Conservation (phyloP, 202 grass and related monocot genomes). For the Panicum virgatum region DNA sequence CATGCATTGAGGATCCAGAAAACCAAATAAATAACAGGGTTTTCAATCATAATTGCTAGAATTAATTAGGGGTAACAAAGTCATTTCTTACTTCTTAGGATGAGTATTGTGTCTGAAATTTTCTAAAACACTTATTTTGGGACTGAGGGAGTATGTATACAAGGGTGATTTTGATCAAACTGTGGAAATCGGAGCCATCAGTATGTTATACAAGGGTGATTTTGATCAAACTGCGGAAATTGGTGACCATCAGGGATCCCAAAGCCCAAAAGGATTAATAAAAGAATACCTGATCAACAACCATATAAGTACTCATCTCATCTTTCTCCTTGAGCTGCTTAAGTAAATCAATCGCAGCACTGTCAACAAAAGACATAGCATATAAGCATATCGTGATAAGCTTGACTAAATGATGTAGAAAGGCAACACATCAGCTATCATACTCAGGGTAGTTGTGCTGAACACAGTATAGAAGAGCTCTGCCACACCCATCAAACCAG, state of each 20-base stretch:
- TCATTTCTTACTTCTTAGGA: too few species aligned
- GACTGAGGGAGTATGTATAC: too few species aligned
- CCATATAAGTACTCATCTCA: conserved; percentile 57
- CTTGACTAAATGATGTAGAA: conserved; percentile 41
- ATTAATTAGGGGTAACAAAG: too few species aligned
- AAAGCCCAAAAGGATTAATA: background rate
- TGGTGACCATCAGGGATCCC: conserved; percentile 1
- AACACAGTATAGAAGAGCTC: conserved; percentile 76
- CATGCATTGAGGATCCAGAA: too few species aligned
- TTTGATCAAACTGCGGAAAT: conserved; percentile 37
- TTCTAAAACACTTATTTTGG: too few species aligned
- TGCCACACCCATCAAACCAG: conserved; percentile 80
- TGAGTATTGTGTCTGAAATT: too few species aligned
- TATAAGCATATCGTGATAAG: conserved; percentile 32
- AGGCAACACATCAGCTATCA: conserved; percentile 37
- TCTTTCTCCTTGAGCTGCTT: conserved; percentile 75
- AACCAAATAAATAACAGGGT: too few species aligned
- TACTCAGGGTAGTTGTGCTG: conserved; percentile 70
- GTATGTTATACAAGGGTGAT: background rate
- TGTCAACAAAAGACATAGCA: conserved; percentile 38
- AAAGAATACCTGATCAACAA: conserved; percentile 74
- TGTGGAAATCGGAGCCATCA: too few species aligned
- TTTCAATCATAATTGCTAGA: too few species aligned
- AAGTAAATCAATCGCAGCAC: conserved; percentile 73
- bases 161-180: too few species aligned